Evolutionary conservation across 345 rosid species (phyloP), one percentile per base, ranked within the genome.

Genomic region (Rhodamnia argentea): DNA sequence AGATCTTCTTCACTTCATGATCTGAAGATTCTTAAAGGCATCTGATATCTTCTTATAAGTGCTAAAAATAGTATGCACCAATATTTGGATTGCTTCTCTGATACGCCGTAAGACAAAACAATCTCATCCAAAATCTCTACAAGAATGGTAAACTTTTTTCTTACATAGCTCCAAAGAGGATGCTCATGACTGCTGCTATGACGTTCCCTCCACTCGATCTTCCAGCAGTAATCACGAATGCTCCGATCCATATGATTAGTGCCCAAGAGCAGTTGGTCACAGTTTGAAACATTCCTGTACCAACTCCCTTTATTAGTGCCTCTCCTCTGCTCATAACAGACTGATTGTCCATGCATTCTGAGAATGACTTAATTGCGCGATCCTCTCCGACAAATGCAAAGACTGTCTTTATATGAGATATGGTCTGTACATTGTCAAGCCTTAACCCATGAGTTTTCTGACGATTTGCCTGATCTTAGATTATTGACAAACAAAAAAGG

Each of bases 91-190:
- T 52, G 84, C 84, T 82, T 47, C 20, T 47, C 29, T 82, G 14
- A 54, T 26, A 50, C 0, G 18, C 52, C 12, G 83, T 13, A 44
- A 47, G 55, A 27, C 32, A 8, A 24, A 44, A 24, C 20, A 82
- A 82, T 44, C 54, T 12, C 83, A 52, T 44, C 52, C 83, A 15
- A 82, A 50, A n/a, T 12, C 83, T 27, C 37, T 1, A 52, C 83
- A 54, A 85, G 47, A 74, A 84, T 29, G 47, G 29, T 82, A 24
- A 55, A 42, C 11, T 10, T 59, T 86, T 26, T 86, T 37, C 93
- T 90, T 90, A 94, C 95, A 94, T 90, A 44, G 95, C 93, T 59
- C 96, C 95, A 53, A 92, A 91, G 87, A 94, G 93, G 87, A 94
- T 93, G 90, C 93, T 88, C 95, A 94, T 92, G 29, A 94, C 89